Evolutionary conservation across 805 yeast species (phyloP).

Genomic region (Cyberlindnera misumaiensis): DNA sequence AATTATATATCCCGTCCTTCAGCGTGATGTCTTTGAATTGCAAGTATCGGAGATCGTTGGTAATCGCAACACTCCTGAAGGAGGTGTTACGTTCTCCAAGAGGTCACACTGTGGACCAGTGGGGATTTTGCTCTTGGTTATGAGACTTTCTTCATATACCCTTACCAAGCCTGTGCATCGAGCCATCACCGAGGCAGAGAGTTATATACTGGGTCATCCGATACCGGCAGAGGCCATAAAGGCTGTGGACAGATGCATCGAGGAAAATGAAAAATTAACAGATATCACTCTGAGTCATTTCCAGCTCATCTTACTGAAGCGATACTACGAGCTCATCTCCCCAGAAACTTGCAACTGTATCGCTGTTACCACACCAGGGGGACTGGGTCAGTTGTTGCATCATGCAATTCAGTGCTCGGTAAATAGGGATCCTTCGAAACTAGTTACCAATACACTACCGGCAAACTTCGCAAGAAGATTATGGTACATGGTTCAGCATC

Average conservation of each 20-base stretch:
- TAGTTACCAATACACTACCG: not conserved
- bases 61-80: slow-evolving; percentile 1
- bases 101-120: slow-evolving; percentile 15
- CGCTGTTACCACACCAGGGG: slow-evolving; percentile 10
- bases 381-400: slow-evolving; percentile 17
- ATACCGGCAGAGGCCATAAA: slow-evolving; percentile 7
- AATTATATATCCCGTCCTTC: slow-evolving; percentile 16
- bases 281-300: slow-evolving; percentile 11
- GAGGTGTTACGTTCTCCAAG: slow-evolving; percentile 11
- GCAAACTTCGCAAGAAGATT: slow-evolving; percentile 19
- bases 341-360: slow-evolving; percentile 23
- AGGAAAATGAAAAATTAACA: slow-evolving; percentile 12
- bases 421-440: slow-evolving; percentile 19
- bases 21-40: slow-evolving; percentile 12
- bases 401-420: slow-evolving; percentile 17
- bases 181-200: slow-evolving; percentile 5
- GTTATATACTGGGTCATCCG: slow-evolving; percentile 17
- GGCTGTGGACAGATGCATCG: slow-evolving; percentile 9
- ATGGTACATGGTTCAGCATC: slow-evolving; percentile 17
- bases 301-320: slow-evolving; percentile 16
- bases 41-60: slow-evolving; percentile 15
- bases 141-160: slow-evolving; percentile 19
- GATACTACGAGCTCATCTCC: slow-evolving; percentile 12
- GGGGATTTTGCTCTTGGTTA: slow-evolving; percentile 16
- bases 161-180: slow-evolving; percentile 9